A percentile compares a stretch with the other conserved stretches of the same genome.
Conservation (phyloP, 1,284 basidiomycete genomes). For the Moniliophthora roreri region DNA sequence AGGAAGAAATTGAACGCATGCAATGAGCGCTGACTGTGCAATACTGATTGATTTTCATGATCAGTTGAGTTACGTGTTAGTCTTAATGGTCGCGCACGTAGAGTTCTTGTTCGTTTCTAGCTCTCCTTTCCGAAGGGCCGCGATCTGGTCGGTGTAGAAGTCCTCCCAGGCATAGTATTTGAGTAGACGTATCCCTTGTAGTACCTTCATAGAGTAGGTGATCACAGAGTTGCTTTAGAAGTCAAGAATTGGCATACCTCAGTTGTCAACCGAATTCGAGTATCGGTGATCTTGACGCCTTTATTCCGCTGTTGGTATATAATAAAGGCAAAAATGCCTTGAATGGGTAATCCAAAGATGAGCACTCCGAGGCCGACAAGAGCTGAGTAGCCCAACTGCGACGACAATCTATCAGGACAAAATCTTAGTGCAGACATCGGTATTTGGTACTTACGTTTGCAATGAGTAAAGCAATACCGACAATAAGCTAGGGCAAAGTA, state of each 20-base stretch:
- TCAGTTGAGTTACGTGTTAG: slow-evolving; percentile 14
- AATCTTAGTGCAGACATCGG: neutral
- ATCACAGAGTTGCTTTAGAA: neutral
- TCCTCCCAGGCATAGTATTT: slow-evolving; percentile 46
- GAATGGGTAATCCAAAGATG: slow-evolving; percentile 46
- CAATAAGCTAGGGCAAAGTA: slow-evolving; percentile 35
- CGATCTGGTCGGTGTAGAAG: slow-evolving; percentile 47
- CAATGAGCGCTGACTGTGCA: slow-evolving; percentile 21
- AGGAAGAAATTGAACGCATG: slow-evolving; percentile 47
- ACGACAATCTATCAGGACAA: neutral
- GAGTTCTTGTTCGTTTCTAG: slow-evolving; percentile 35
- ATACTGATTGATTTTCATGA: slow-evolving; percentile 7
- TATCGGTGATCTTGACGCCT: slow-evolving; percentile 59
- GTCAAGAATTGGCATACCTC: slow-evolving; percentile 30
- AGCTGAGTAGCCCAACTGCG: slow-evolving; percentile 47
- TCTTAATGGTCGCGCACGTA: slow-evolving; percentile 34
- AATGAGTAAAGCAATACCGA: slow-evolving; percentile 52
- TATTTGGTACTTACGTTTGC: slow-evolving; percentile 30
- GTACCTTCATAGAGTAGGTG: slow-evolving; percentile 25
- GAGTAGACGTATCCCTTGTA: slow-evolving; percentile 45
- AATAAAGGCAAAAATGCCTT: slow-evolving; percentile 46
- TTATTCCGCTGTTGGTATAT: slow-evolving; percentile 54
- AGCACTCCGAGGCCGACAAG: slow-evolving; percentile 57
- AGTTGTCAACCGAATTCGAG: slow-evolving; percentile 48
- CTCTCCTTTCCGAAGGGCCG: slow-evolving; percentile 39